These are phyloP conservation scores for Gaultheria prostrata DNA, from an alignment of 148 eudicot genomes.

Conservation along the genomic window DNA sequence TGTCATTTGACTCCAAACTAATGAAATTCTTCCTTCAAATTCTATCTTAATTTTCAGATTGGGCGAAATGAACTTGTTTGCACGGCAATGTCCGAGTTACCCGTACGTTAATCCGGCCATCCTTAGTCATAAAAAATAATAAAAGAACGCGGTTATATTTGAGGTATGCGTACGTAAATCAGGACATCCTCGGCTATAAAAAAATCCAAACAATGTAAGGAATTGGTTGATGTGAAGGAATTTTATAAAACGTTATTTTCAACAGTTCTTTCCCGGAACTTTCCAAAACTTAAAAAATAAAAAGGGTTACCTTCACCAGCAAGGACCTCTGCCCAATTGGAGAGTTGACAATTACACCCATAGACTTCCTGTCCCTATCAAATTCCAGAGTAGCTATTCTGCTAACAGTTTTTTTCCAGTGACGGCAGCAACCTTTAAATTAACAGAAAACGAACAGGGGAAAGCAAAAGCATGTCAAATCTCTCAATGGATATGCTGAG, in stretches of 20 bases:
- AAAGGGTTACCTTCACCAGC: conserved; percentile 41
- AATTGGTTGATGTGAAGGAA: neutral
- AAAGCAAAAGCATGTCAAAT: neutral
- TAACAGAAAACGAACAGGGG: neutral
- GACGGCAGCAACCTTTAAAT: conserved; percentile 28
- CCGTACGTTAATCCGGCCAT: too few relatives aligned
- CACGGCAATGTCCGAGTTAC: too few relatives aligned
- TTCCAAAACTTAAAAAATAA: neutral
- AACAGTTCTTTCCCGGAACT: neutral
- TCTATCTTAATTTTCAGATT: too few relatives aligned
- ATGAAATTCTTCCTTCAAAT: too few relatives aligned
- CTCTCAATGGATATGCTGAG: neutral
- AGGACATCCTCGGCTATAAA: too few relatives aligned
- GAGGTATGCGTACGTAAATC: neutral
- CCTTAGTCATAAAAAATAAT: too few relatives aligned
- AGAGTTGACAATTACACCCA: conserved; percentile 48
- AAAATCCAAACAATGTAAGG: neutral
- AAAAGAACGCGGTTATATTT: neutral
- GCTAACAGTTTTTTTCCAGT: conserved; percentile 32
- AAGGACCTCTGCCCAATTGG: conserved; percentile 35
- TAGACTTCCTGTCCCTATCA: conserved; percentile 57
- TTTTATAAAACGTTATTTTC: neutral
- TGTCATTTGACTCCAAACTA: too few relatives aligned
- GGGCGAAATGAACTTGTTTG: too few relatives aligned
- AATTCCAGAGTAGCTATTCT: conserved; percentile 57